phyloP scores from a whole-genome alignment of 805 yeast species.

The Wickerhamiella kurtzmanii region DNA sequence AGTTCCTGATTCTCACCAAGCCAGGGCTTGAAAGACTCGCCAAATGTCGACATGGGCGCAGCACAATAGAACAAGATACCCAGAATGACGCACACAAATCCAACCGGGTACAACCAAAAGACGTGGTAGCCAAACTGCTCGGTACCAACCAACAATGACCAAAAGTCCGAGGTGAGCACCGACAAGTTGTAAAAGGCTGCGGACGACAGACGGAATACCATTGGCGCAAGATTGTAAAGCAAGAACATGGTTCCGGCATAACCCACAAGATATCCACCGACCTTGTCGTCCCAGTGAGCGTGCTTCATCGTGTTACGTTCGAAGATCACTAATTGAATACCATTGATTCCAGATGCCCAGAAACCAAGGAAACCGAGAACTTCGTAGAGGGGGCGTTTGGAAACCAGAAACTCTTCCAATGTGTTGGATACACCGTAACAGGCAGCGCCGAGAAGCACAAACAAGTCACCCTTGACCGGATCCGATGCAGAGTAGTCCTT shows the following conservation, averaged over 20 bases:
- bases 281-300: constrained; percentile 29
- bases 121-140: constrained; percentile 33
- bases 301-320: constrained; percentile 27
- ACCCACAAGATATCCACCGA: constrained; percentile 34
- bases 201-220: constrained; percentile 33
- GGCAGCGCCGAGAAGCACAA: constrained; percentile 33
- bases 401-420: constrained; percentile 32
- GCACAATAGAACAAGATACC: constrained; percentile 32
- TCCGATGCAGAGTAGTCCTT: constrained; percentile 30
- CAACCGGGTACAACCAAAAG: constrained; percentile 35
- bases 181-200: constrained; percentile 35
- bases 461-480: constrained; percentile 33
- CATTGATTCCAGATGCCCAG: constrained; percentile 31
- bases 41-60: constrained; percentile 25
- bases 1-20: constrained; percentile 24
- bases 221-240: constrained; percentile 31
- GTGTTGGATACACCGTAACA: constrained; percentile 35
- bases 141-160: constrained; percentile 34
- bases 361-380: constrained; percentile 33
- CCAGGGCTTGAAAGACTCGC: constrained; percentile 35
- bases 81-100: constrained; percentile 31
- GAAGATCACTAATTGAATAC: constrained; percentile 33
- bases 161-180: constrained; percentile 32
- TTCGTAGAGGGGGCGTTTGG: constrained; percentile 33
- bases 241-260: constrained; percentile 30